Conservation (phyloP, 345 rosid genomes). For the Hypericum androsaemum region DNA sequence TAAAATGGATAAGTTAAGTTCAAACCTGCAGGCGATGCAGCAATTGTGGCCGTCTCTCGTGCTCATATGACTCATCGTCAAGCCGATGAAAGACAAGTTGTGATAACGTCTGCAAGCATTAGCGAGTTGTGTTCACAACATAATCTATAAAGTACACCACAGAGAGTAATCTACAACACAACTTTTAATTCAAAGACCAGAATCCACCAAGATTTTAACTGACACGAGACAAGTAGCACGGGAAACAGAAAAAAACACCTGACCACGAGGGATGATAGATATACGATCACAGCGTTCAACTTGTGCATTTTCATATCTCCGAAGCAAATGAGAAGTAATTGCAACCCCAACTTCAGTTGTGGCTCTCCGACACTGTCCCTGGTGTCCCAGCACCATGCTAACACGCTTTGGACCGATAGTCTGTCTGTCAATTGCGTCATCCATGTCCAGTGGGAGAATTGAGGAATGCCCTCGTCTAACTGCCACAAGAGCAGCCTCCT, state of each 20-base stretch:
- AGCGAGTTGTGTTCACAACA: slow-evolving; percentile 2
- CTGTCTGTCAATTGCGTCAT: slow-evolving; percentile 85
- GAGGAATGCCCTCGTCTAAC: slow-evolving; percentile 70
- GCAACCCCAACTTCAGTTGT: slow-evolving; percentile 91
- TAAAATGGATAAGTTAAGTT: slow-evolving; percentile 6
- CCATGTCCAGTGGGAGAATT: slow-evolving; percentile 73
- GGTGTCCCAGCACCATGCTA: slow-evolving; percentile 67
- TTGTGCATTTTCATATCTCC: slow-evolving; percentile 64
- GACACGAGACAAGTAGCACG: background rate
- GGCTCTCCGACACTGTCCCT: slow-evolving; percentile 90
- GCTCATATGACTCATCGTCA: slow-evolving; percentile 79
- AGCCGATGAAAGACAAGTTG: slow-evolving; percentile 81
- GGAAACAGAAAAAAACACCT: slow-evolving; percentile 38
- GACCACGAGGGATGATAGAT: slow-evolving; percentile 87
- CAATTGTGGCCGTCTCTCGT: slow-evolving; percentile 81
- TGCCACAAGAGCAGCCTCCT: slow-evolving; percentile 94
- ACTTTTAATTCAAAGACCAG: too few species aligned
- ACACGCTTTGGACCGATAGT: slow-evolving; percentile 87
- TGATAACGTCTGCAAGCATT: slow-evolving; percentile 49
- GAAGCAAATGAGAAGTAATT: slow-evolving; percentile 69
- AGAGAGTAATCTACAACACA: slow-evolving; percentile 6
- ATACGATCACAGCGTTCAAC: slow-evolving; percentile 78
- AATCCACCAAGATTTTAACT: too few species aligned
- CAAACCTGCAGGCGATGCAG: slow-evolving; percentile 90
- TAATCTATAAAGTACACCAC: background rate